Conservation (phyloP, 1,284 basidiomycete species). For the Jaminaea rosea region DNA sequence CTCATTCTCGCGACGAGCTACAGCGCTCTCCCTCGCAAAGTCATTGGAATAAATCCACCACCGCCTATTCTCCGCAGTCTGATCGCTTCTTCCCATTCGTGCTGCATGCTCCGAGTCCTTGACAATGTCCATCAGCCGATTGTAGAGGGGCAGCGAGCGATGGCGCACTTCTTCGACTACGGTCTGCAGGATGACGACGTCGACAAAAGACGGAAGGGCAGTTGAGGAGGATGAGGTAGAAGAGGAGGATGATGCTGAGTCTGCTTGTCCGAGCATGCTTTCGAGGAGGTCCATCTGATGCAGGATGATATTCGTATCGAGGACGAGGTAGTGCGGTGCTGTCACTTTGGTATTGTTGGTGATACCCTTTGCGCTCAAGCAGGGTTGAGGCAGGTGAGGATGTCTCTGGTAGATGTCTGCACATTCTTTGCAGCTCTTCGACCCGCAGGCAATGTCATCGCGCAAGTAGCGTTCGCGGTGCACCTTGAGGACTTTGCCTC, state of each 20-base stretch:
- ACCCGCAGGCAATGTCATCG: conserved; percentile 83
- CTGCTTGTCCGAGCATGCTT: conserved; percentile 3
- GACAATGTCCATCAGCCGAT: conserved; percentile 49
- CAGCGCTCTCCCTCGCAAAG: conserved; percentile 14
- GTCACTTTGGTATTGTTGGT: neutral
- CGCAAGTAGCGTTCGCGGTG: conserved; percentile 90
- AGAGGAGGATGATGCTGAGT: neutral
- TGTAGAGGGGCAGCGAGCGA: conserved; percentile 83
- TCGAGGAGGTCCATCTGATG: conserved; percentile 54
- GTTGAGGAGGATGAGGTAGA: neutral
- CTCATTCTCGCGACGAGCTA: conserved; percentile 27
- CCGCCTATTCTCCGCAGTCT: neutral
- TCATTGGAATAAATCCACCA: conserved; percentile 12
- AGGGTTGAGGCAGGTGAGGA: neutral
- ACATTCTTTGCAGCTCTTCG: neutral
- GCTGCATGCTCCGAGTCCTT: conserved; percentile 29
- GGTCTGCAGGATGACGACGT: conserved; percentile 75
- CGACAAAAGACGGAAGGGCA: conserved; percentile 27
- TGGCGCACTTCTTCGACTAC: conserved; percentile 93
- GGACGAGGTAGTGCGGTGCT: conserved; percentile 65
- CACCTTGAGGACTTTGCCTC: conserved; percentile 90
- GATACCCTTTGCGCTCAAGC: neutral
- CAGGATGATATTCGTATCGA: conserved; percentile 93
- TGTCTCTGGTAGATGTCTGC: neutral
- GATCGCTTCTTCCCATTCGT: conserved; percentile 1